Conservation (phyloP, 2,329 filamentous ascomycete genomes). For the Berkeleyomyces basicola region DNA sequence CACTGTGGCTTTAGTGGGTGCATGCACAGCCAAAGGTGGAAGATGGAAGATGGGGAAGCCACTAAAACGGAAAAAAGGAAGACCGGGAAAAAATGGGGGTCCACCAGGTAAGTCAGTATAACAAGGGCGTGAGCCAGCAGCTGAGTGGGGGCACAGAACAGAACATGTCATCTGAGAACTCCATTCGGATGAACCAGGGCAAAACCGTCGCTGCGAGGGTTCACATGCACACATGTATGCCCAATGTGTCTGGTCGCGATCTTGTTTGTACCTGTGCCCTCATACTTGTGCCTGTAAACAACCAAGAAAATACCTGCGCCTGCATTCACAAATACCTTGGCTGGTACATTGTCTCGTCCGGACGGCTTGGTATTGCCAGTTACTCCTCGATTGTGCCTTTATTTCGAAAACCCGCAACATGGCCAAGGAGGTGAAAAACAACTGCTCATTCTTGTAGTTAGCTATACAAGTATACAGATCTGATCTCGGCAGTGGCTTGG, state of each 20-base stretch:
- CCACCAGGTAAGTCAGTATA: background rate
- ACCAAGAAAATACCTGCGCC: background rate
- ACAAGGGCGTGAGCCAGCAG: background rate
- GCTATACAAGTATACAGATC: background rate
- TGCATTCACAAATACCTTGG: background rate
- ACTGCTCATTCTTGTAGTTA: background rate
- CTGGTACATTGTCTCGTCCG: background rate
- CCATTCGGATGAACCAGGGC: background rate
- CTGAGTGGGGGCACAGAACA: background rate
- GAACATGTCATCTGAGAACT: slow-evolving; percentile 1
- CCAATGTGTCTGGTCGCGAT: no score
- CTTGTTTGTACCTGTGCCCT: no score
- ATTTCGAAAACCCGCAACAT: background rate
- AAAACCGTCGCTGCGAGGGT: no score
- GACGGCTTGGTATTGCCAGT: background rate
- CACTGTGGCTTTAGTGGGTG: slow-evolving; percentile 10
- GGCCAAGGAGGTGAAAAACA: background rate
- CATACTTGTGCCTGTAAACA: no score
- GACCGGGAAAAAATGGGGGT: background rate
- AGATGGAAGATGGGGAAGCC: background rate
- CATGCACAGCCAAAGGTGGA: background rate
- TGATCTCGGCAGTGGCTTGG: background rate
- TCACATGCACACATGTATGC: no score
- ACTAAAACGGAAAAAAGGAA: slow-evolving; percentile 8
- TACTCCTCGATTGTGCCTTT: background rate